Evolutionary conservation across 352 stramenopile species (phyloP), one percentile per base, ranked within the genome.

Genomic region (Blastocystis sp.): DNA sequence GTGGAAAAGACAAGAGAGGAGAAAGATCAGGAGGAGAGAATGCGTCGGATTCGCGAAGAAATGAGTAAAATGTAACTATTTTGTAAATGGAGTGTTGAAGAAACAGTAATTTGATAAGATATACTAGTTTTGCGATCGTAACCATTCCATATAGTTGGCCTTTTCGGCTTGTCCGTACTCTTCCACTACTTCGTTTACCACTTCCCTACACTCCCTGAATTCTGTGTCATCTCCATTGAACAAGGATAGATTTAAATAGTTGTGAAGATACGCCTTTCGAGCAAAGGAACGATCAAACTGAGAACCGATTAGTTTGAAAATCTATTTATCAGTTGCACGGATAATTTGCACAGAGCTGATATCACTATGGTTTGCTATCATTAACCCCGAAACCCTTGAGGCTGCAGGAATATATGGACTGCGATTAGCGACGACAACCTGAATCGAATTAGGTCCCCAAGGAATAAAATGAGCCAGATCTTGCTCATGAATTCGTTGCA

Each of bases 351-450:
- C 92, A 78, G 95, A 91, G 16, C 92, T 91, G 91, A 99, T 98
- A 89, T 94, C 97, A 41, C 97, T 99, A 92, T 99, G 97, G 92
- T 99, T 99, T 5, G 97, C 97, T 59, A 99, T 91, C 96, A 99
- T 99, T 43, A 99, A 94, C 0, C 97, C 97, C 76, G 94, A 96
- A 56, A 97, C 95, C 91, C 55, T 47, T 11, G 65, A 75, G 4
- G 81, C 37, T 11, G 47, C 47, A 4, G 65, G 30, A 3, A 79
- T 26, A 37, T 53, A 90, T 9, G 62, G 63, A 68, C 81, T 78
- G 11, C 81, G 54, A 9, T 62, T 53, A 5, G 69, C 81, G 3
- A 79, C 16, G 20, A 79, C 37, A 18, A 99, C 97, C 93, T 99
- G 97, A 90, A 99, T 98, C 8, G 94, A 98, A 16, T 97, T 97